phyloP scores from a whole-genome alignment of 1,284 basidiomycete genomes.

The Leccinum pachyderme region DNA sequence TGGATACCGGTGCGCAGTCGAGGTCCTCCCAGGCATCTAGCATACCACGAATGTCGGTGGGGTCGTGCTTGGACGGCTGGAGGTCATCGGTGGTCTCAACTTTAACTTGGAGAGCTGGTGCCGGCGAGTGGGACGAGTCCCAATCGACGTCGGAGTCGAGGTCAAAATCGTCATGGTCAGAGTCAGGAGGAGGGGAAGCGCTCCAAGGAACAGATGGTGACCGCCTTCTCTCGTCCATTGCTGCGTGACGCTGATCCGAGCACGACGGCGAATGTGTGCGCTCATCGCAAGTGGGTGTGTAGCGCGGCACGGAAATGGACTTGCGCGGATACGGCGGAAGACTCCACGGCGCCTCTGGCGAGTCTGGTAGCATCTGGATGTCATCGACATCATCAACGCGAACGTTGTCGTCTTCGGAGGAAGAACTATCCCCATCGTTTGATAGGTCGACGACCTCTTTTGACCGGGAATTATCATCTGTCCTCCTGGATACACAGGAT shows the following conservation, averaged over 20 bases:
- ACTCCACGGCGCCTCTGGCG: conserved; percentile 29
- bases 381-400: conserved; percentile 32
- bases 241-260: conserved; percentile 14
- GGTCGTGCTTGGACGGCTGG: conserved; percentile 52
- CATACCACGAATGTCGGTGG: conserved; percentile 56
- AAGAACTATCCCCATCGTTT: conserved; percentile 35
- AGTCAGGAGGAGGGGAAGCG: conserved; percentile 62
- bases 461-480: conserved; percentile 20
- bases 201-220: conserved; percentile 55
- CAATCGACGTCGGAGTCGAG: conserved; percentile 41
- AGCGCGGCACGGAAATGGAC: conserved; percentile 53
- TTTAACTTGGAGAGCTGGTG: conserved; percentile 20
- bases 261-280: conserved; percentile 30
- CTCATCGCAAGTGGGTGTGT: conserved; percentile 44
- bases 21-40: conserved; percentile 66
- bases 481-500: conserved; percentile 20
- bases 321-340: conserved; percentile 43
- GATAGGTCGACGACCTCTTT: conserved; percentile 44
- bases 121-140: conserved; percentile 32
- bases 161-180: conserved; percentile 57
- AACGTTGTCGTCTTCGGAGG: conserved; percentile 24
- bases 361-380: conserved; percentile 24
- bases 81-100: conserved; percentile 26
- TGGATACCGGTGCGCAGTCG: conserved; percentile 36
- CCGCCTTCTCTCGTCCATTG: conserved; percentile 41